Base-by-base conservation (phyloP, 1,139 yeast species). In the Sugiyamaella castrensis region DNA sequence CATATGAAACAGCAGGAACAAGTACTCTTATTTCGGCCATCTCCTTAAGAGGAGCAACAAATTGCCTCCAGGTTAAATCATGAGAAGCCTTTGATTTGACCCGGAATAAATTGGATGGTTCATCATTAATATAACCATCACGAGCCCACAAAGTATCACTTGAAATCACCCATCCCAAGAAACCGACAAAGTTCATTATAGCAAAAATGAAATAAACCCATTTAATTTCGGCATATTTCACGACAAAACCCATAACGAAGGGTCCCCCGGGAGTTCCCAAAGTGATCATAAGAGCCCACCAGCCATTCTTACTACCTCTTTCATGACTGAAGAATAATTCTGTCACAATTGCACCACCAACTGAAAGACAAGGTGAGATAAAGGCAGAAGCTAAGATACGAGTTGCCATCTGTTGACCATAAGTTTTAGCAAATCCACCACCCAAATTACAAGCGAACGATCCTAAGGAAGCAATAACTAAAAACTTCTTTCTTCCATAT, bases 1-100 rank as follows among this genome's bases (percentile, higher is more conserved):
- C 57, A 27, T 60, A 57, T 12, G 67, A 59, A 32, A 62, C 39
- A 2, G 57, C 57, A 1, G 65, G 52, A 30, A 54, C 27, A 12
- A 55, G 28, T 7, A 57, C 57, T 24, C 33, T 34, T n/a, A 42
- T 30, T 27, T 36, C 37, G 6, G 28, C 19, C 8, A 36, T 39
- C 32, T 30, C 37, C 10, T 30, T 46, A 13, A 51, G 37, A 30
- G 52, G 52, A 11, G 36, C 34, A 13, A 49, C 12, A 32, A 52
- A 37, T 11, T 27, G 7, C 32, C 29, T 34, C 16, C 32, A 9
- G 4, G 30, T 33, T 15, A 35, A 27, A 16, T 28, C 31, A 5
- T 29, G 28, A 29, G 11, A 15, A 11, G 43, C 6, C 19, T 30
- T 34, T 30, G 38, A 27, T 34, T 9, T 39, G 13, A 33, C 8